phyloP scores from a whole-genome alignment of 2,329 filamentous ascomycete genomes.

The Massarina eburnea region DNA sequence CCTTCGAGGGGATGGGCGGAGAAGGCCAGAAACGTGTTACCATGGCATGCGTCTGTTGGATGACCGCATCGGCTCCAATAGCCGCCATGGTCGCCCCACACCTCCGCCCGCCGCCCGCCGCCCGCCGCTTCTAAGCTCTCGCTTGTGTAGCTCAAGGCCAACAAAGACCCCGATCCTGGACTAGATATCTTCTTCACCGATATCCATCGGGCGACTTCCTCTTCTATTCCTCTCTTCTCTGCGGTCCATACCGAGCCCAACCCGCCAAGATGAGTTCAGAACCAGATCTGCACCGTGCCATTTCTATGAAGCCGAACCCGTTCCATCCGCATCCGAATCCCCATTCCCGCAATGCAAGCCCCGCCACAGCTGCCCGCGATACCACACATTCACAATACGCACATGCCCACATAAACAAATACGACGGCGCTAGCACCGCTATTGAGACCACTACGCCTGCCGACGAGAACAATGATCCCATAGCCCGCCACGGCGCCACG shows the following conservation, averaged over 20 bases:
- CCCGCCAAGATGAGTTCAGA: constrained; percentile 40
- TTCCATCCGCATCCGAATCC: constrained; percentile 43
- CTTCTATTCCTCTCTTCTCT: background rate
- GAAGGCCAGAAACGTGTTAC: no score
- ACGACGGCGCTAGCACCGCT: constrained; percentile 43
- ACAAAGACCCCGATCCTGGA: no score
- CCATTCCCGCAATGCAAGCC: constrained; percentile 32
- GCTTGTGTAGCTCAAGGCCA: no score
- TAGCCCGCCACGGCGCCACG: constrained; percentile 37
- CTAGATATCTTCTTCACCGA: background rate
- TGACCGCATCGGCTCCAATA: no score
- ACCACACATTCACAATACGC: constrained; percentile 17
- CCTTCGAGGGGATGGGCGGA: no score
- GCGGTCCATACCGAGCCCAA: background rate
- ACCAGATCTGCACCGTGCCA: constrained; percentile 51
- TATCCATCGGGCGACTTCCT: background rate
- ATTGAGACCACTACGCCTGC: constrained; percentile 35
- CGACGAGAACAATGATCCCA: constrained; percentile 35
- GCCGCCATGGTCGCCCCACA: no score
- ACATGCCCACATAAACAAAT: constrained; percentile 15
- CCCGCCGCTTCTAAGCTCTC: no score
- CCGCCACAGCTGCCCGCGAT: constrained; percentile 21
- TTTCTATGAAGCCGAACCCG: constrained; percentile 51
- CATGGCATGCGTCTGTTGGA: no score
- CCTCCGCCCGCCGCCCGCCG: no score